Evolutionary conservation across 2,329 filamentous ascomycete genomes (phyloP).

Genomic region (Neopestalotiopsis sp.): DNA sequence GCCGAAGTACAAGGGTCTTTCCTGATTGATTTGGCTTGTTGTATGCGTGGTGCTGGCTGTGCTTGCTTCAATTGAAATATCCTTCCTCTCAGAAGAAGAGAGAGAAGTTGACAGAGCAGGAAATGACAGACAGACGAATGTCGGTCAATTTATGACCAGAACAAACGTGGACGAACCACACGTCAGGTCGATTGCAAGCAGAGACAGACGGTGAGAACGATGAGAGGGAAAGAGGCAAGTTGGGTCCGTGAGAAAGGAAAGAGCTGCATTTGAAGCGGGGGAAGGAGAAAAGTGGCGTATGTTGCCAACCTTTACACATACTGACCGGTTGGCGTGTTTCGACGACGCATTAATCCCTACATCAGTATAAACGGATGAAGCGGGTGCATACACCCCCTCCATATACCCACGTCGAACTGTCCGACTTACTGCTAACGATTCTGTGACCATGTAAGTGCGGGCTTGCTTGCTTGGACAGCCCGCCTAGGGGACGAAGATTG

Average conservation of each 20-base stretch:
- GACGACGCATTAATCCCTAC: not conserved
- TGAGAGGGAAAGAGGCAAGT: not conserved
- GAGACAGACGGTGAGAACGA: too few relatives aligned
- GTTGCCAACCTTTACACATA: not conserved
- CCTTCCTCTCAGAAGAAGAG: not conserved
- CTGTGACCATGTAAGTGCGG: not conserved
- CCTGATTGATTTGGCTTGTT: not conserved
- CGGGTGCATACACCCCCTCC: not conserved
- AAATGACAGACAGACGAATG: too few relatives aligned
- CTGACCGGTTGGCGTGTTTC: not conserved
- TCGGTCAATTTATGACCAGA: too few relatives aligned
- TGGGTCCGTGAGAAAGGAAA: not conserved
- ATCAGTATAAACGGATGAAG: not conserved
- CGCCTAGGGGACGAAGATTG: too few relatives aligned
- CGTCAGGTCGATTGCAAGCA: too few relatives aligned
- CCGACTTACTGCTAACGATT: not conserved
- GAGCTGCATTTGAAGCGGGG: not conserved
- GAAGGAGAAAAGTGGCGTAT: not conserved
- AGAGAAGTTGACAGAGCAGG: too few relatives aligned
- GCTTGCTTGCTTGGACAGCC: not conserved
- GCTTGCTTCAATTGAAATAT: not conserved
- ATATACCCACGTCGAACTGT: not conserved
- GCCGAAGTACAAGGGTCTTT: not conserved
- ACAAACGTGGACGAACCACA: too few relatives aligned
- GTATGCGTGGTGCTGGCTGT: not conserved